A percentile compares a stretch with the other conserved stretches of the same genome.
These are phyloP conservation scores for Candida mattraensis DNA, from an alignment of 805 yeast species.

Conservation along the genomic window DNA sequence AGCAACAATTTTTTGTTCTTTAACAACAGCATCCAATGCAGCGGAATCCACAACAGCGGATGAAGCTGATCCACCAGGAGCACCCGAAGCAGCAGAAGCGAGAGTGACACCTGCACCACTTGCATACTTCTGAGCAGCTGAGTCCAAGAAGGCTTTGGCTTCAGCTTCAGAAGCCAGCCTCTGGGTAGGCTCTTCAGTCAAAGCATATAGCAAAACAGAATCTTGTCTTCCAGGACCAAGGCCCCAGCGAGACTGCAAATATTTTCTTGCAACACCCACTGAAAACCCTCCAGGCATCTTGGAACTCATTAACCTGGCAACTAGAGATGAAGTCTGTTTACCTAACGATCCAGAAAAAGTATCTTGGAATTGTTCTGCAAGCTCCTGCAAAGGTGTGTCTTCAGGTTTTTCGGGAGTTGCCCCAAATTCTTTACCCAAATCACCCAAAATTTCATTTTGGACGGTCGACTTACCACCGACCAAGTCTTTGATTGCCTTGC, in stretches of 20 bases:
- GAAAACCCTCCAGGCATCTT: conserved; percentile 99
- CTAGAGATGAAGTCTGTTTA: conserved; percentile 85
- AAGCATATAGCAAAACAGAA: conserved; percentile 75
- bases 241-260: conserved; percentile 91
- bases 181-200: conserved; percentile 86
- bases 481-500: conserved; percentile 93
- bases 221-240: conserved; percentile 94
- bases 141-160: conserved; percentile 87
- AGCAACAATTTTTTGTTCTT: conserved; percentile 68
- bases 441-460: conserved; percentile 98
- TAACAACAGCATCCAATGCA: conserved; percentile 80
- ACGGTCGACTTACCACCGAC: conserved; percentile 99
- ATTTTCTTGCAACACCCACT: conserved; percentile 86
- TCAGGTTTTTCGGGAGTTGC: conserved; percentile 98
- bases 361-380: conserved; percentile 94
- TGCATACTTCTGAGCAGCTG: conserved; percentile 82
- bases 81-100: conserved; percentile 57
- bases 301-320: conserved; percentile 89
- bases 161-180: conserved; percentile 87
- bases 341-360: conserved; percentile 87
- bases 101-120: conserved; percentile 76
- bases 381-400: conserved; percentile 93
- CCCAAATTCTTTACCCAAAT: conserved; percentile 97
- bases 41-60: conserved; percentile 93
- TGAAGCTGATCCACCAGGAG: conserved; percentile 61